Conservation (phyloP, 306 rosid species). For the Notholithocarpus densiflorus region DNA sequence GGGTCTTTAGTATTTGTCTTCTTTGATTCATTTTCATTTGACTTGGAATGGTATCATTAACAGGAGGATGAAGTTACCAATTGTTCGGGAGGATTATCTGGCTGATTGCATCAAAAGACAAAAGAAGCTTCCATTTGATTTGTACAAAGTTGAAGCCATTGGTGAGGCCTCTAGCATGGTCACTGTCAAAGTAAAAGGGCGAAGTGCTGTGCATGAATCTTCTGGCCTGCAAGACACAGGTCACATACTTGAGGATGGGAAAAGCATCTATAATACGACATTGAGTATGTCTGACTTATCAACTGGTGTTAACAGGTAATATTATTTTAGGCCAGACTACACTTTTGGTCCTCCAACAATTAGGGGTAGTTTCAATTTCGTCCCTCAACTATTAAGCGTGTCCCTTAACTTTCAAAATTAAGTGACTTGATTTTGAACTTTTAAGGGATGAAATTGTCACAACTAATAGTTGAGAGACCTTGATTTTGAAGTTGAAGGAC, state of each 20-base stretch:
- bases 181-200: slow-evolving; percentile 93
- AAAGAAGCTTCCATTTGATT: slow-evolving; percentile 76
- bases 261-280: slow-evolving; percentile 84
- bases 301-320: slow-evolving; percentile 79
- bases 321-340: too few relatives aligned
- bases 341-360: too few relatives aligned
- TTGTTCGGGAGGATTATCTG: slow-evolving; percentile 87
- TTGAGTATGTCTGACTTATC: slow-evolving; percentile 89
- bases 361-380: too few relatives aligned
- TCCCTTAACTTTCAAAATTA: too few relatives aligned
- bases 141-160: slow-evolving; percentile 68
- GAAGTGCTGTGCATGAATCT: slow-evolving; percentile 82
- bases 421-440: too few relatives aligned
- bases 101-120: slow-evolving; percentile 69
- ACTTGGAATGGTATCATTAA: slow-evolving; percentile 25
- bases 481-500: too few relatives aligned
- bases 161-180: slow-evolving; percentile 78
- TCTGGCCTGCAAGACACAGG: slow-evolving; percentile 90
- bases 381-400: too few relatives aligned
- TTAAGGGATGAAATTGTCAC: too few relatives aligned
- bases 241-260: slow-evolving; percentile 89
- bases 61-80: slow-evolving; percentile 88
- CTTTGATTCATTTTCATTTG: slow-evolving; percentile 14
- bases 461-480: too few relatives aligned
- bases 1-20: slow-evolving; percentile 17